A percentile compares a stretch with the other conserved stretches of the same genome.
These are phyloP conservation scores for Albatrellus ellisii DNA, from an alignment of 768 basidiomycete genomes.

Conservation along the genomic window DNA sequence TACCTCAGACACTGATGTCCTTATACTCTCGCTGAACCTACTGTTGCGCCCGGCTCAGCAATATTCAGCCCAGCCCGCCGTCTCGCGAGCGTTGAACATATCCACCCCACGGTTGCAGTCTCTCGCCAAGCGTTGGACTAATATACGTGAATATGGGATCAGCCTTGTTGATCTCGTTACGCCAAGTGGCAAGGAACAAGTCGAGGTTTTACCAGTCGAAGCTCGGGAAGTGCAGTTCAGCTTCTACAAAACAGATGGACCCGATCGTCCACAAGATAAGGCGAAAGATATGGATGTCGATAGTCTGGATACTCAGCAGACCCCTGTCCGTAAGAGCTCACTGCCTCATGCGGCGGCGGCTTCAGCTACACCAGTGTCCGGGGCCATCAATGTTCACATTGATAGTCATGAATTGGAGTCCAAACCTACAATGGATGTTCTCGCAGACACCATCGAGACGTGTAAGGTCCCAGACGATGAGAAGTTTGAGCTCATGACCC, in stretches of 20 bases:
- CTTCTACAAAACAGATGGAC: constrained; percentile 56
- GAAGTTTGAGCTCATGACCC: constrained; percentile 80
- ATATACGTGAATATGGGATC: constrained; percentile 67
- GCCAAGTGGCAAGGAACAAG: constrained; percentile 33
- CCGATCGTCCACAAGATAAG: constrained; percentile 16
- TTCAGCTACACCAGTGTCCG: constrained; percentile 22
- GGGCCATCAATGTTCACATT: constrained; percentile 49
- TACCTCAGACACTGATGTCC: constrained; percentile 81
- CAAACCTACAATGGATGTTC: constrained; percentile 60
- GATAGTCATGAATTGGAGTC: constrained; percentile 45
- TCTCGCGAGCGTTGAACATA: constrained; percentile 71
- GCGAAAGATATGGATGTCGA: constrained; percentile 35
- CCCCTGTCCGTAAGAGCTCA: constrained; percentile 28
- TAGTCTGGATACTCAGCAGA: constrained; percentile 25
- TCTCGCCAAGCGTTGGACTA: constrained; percentile 77
- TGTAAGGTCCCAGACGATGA: constrained; percentile 67
- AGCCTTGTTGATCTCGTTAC: constrained; percentile 63
- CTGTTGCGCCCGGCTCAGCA: constrained; percentile 90
- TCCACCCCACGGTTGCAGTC: constrained; percentile 71
- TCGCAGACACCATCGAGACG: constrained; percentile 57
- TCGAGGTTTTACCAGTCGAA: constrained; percentile 55
- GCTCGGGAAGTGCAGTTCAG: constrained; percentile 71
- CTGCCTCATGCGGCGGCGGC: constrained; percentile 20
- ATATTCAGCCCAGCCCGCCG: constrained; percentile 79
- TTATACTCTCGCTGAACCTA: constrained; percentile 72